Evolutionary conservation across 768 basidiomycete genomes (phyloP), one percentile per base, ranked within the genome.

Genomic region (Boletus tomentosulus): DNA sequence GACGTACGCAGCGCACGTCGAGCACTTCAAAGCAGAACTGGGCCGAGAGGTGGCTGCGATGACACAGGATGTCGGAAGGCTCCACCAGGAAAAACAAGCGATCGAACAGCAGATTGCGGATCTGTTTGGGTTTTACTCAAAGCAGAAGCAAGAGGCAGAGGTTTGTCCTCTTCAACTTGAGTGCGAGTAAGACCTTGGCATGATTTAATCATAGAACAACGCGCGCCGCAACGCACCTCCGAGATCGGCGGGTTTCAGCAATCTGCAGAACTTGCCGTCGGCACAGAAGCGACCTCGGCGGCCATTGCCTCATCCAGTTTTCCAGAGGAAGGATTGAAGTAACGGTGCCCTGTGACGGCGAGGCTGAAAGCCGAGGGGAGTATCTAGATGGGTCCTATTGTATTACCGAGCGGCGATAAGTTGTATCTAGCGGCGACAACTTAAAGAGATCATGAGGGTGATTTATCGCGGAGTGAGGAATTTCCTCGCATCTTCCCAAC

Each of bases 21-120:
- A 92, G 59, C 85, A 92, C 63, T 89, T 94, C 74, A 94, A 91
- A 73, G 82, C 86, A 57, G 84, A 89, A 56, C 73, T 95, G 11
- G 78, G 82, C 46, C 76, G 82, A 39, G 90, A 93, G 63, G 89
- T 92, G 12, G 69, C 85, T 53, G 74, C 74, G 24, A 86, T 88
- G 78, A 85, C 86, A 6, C 77, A 85, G 53, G 89, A 93, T 60
- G 84, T 92, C 34, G 79, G 78, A 41, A 78, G 81, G 34, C 69
- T 88, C 19, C 83, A 87, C 58, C 75, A 77, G 39, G 86, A 88
- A 66, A 78, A 82, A 58, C 84, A 85, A 59, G 69, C 66, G 24
- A 72, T 88, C 15, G 85, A 89, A 62, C 81, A 81, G 57, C 84
- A 87, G 61, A 87, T 89, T 49, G 83, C 82, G 1, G 86, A 89